Base-by-base conservation (phyloP, 345 rosid species). In the Eucalyptus cloeziana region DNA sequence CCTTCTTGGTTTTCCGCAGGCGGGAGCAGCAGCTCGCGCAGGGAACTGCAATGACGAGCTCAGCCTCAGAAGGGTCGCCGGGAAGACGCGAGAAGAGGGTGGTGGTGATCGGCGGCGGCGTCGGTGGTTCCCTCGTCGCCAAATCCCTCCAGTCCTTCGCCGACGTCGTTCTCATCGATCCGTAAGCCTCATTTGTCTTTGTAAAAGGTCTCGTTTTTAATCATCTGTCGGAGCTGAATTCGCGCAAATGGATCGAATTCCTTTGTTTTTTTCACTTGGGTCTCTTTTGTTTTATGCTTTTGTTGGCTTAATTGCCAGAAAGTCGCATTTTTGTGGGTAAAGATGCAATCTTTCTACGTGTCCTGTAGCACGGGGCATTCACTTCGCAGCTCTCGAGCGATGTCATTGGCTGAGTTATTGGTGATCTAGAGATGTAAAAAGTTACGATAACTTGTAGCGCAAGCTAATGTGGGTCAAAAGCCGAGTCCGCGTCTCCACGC, bases 51-150 rank as follows among this genome's bases (percentile, higher is more conserved):
- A 27, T 52, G 69, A 44, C 52, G 88, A 27, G n/a, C 49, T 52
- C 88, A 12, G 88, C 85, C 85, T 21, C 85, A 11, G 85, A 43
- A 40, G 50, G 54, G 31, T 6, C 10, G 27, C 27, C 64, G 37
- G 47, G 22, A 86, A 21, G 44, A 89, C 44, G 8, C 15, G 60
- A 31, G n/a, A 86, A 51, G 88, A 89, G 90, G 90, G 87, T 92
- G 89, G 94, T 93, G 89, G 92, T 93, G 56, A 60, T 93, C 13
- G 95, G 95, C 54, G 95, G 95, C 4, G 95, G 94, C 3, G 60
- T 93, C 49, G 95, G 90, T 14, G 95, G 95, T 49, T 91, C 95
- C 62, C 43, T 93, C 85, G 89, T 93, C 60, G 94, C 92, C 76
- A 90, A 91, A 49, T 90, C 89, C 88, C 91, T 92, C 86, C 95